Conservation (phyloP, 2,329 filamentous ascomycete genomes). For the Ophiostoma ulmi region DNA sequence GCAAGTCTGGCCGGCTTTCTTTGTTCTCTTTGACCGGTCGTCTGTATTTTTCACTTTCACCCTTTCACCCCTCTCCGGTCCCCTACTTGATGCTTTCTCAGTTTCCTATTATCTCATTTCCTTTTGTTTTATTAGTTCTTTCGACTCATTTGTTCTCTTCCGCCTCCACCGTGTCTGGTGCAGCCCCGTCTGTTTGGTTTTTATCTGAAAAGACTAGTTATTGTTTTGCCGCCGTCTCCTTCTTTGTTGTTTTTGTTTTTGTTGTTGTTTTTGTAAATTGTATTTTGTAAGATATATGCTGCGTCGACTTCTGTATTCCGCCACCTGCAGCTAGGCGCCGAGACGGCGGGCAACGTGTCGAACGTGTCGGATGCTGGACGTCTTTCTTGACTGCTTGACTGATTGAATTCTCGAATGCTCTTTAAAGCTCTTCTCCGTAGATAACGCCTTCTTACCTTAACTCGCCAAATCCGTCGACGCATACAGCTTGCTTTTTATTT, state of each 20-base stretch:
- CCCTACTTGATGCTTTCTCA: not conserved
- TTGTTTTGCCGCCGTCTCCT: no score
- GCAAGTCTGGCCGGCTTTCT: conserved; percentile 2
- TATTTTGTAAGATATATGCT: not conserved
- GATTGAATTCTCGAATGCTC: not conserved
- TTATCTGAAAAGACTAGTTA: no score
- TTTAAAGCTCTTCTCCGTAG: not conserved
- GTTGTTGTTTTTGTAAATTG: not conserved
- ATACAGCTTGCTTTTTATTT: not conserved
- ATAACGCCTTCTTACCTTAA: not conserved
- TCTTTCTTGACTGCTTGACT: not conserved
- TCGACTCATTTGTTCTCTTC: no score
- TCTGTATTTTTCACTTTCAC: conserved; percentile 1
- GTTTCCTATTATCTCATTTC: no score
- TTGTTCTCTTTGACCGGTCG: conserved; percentile 13
- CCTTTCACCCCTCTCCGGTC: not conserved
- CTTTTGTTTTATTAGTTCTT: no score
- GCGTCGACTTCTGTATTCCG: not conserved
- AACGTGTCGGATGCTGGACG: not conserved
- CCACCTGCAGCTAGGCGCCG: not conserved
- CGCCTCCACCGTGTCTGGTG: no score
- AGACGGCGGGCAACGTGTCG: not conserved
- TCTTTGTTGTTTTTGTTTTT: not conserved
- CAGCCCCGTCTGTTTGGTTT: no score
- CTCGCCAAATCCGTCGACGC: not conserved